phyloP scores from a whole-genome alignment of 768 basidiomycete genomes.

The Austroboletus eburneus region DNA sequence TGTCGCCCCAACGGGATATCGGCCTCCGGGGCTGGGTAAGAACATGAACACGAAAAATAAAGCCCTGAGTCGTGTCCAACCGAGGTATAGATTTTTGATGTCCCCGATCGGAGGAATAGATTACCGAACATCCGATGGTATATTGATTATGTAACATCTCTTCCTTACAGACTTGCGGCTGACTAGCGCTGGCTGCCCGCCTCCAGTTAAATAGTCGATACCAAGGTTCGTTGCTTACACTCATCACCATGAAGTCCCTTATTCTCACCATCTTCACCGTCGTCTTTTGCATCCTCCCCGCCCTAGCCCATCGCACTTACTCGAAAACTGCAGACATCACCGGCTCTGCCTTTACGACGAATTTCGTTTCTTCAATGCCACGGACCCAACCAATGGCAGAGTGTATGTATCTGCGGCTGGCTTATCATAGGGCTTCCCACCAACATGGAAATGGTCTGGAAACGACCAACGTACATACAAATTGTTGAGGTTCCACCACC shows the following conservation, averaged over 20 bases:
- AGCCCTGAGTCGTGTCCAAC: no score
- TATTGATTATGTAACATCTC: constrained; percentile 9
- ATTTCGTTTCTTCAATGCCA: constrained; percentile 45
- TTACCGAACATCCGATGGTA: no score
- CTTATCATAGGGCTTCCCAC: no score
- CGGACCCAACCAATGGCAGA: constrained; percentile 64
- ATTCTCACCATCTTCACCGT: background rate
- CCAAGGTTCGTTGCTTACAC: no score
- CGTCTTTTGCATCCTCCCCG: constrained; percentile 1
- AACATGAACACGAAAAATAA: constrained; percentile 30
- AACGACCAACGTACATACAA: no score
- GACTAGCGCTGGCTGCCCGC: no score
- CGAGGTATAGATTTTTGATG: no score
- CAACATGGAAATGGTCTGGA: no score
- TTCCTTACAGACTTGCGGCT: constrained; percentile 2
- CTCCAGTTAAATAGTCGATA: no score
- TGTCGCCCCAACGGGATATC: constrained; percentile 55
- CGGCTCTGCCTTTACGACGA: constrained; percentile 43
- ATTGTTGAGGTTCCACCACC: no score
- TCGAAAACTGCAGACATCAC: constrained; percentile 36
- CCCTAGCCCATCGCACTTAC: constrained; percentile 2
- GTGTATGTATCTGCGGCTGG: constrained; percentile 50
- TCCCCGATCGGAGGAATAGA: no score
- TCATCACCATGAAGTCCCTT: constrained; percentile 8
- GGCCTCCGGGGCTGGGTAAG: constrained; percentile 41